A percentile compares a stretch with the other conserved stretches of the same genome.
phyloP scores from a whole-genome alignment of 257 asterid genomes.

The Marsdenia floribunda region DNA sequence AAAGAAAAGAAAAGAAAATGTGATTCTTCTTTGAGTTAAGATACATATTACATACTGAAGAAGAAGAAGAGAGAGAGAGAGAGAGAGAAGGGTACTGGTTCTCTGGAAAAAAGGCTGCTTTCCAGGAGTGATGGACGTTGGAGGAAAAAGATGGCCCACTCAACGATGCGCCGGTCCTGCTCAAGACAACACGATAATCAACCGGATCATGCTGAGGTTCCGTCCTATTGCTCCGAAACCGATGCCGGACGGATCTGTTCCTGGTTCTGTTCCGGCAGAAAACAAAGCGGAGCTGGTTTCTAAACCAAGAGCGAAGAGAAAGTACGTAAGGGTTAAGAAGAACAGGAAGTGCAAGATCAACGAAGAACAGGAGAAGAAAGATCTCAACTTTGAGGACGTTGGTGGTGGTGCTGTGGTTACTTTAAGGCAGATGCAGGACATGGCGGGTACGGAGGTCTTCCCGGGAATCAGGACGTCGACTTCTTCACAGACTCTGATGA shows the following conservation, averaged over 20 bases:
- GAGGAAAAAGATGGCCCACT: conserved; percentile 13
- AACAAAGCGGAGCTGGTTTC: conserved; percentile 1
- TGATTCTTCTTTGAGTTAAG: not conserved
- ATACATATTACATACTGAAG: not conserved
- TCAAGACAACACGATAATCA: conserved; percentile 23
- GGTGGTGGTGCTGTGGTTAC: conserved; percentile 3
- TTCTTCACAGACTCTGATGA: conserved; percentile 5
- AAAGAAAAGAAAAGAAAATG: not conserved
- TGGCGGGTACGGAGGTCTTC: not conserved
- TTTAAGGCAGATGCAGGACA: conserved; percentile 5
- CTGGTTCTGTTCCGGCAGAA: conserved; percentile 11
- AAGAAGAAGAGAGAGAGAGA: not conserved
- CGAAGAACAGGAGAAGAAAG: conserved; percentile 6
- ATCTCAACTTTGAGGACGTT: conserved; percentile 7
- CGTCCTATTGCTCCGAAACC: conserved; percentile 54
- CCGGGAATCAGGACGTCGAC: conserved; percentile 11
- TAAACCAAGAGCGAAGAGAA: conserved; percentile 32
- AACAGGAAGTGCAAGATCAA: conserved; percentile 15
- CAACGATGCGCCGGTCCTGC: conserved; percentile 12
- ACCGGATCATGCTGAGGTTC: conserved; percentile 33
- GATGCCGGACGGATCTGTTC: conserved; percentile 15
- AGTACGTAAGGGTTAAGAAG: conserved; percentile 42
- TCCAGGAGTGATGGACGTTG: conserved; percentile 19
- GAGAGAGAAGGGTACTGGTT: not conserved
- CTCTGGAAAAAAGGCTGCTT: not conserved